A percentile compares a stretch with the other conserved stretches of the same genome.
Evolutionary conservation across 164 flowering plant species (phyloP).

Genomic region (Echeveria elegans): DNA sequence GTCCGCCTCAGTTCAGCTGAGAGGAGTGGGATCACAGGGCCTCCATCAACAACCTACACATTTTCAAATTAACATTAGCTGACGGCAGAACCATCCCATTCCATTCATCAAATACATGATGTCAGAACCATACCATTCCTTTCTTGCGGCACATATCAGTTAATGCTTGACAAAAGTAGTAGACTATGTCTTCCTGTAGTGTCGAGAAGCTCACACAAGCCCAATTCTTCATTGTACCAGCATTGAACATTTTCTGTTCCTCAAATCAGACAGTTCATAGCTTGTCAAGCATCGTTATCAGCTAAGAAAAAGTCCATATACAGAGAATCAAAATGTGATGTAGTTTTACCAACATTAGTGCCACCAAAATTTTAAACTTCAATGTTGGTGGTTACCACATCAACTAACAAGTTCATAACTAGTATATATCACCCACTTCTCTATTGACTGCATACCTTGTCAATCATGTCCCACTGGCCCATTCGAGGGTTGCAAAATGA

Average conservation of each 20-base stretch:
- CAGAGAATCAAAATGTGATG: no score
- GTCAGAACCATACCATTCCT: slow-evolving; percentile 10
- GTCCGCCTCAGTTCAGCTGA: slow-evolving; percentile 22
- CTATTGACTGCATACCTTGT: slow-evolving; percentile 19
- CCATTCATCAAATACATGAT: not conserved
- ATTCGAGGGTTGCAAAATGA: no score
- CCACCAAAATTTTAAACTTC: no score
- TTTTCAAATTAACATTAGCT: not conserved
- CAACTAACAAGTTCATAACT: no score
- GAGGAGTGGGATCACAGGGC: slow-evolving; percentile 34
- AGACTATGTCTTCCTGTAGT: no score
- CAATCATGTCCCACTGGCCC: no score
- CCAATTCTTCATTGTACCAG: no score
- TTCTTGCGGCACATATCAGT: no score
- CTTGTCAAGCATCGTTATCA: not conserved
- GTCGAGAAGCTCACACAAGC: slow-evolving; percentile 20
- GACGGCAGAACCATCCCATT: not conserved
- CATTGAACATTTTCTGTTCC: slow-evolving; percentile 21
- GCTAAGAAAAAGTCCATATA: not conserved
- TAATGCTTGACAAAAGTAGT: no score
- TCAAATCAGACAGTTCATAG: not conserved
- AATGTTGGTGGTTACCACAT: not conserved
- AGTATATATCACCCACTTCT: no score
- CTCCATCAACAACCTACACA: slow-evolving; percentile 29
- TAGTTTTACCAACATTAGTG: no score